Base-by-base conservation (phyloP, 2,329 filamentous ascomycete genomes). In the Periconia digitata region DNA sequence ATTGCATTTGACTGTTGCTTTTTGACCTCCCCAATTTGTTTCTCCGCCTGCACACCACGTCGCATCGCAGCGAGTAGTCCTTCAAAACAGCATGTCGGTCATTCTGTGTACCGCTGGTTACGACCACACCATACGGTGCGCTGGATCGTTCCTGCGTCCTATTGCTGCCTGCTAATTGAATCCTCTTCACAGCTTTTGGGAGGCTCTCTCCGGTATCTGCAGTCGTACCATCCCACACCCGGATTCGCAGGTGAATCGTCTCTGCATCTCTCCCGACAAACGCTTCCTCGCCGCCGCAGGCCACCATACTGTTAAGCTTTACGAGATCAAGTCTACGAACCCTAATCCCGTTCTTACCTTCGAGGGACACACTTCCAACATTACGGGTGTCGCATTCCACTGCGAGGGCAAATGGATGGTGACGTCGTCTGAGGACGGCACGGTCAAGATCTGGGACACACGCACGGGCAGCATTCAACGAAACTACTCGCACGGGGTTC, bases 351-450 rank as follows among this genome's bases (percentile, higher is more conserved):
- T 97, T 20, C 84, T 97, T 64, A 92, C 88, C 17, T 97, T 99
- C 64, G 92, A 97, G 69, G 94, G 94, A 36, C 94, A 99, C 74
- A 94, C 90, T 12, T 90, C 86, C 58, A 99, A 99, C 66, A 87
- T 99, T 68, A 99, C 94, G 0, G 94, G 94, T 37, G 89, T 99
- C 40, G 92, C 92, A 10, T 99, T 99, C 70, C 94, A 99, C 72
- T 97, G 92, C 71, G 94, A 99, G 73, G 92, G 92, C 10, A 99
- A 99, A 76, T 40, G 94, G 94, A 96, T 99, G 89, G 94, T 97
- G 16, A 99, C 94, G 8, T 95, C 89, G 72, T 95, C 90, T 40
- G 94, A 99, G 73, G 94, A 99, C 67, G 90, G 92, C 62, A 95
- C 90, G 0, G 92, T 96, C 66, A 95, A 95, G 79, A 95, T 96